Evolutionary conservation across 345 rosid species (phyloP), one percentile per base, ranked within the genome.

Genomic region (Stellera chamaejasme): DNA sequence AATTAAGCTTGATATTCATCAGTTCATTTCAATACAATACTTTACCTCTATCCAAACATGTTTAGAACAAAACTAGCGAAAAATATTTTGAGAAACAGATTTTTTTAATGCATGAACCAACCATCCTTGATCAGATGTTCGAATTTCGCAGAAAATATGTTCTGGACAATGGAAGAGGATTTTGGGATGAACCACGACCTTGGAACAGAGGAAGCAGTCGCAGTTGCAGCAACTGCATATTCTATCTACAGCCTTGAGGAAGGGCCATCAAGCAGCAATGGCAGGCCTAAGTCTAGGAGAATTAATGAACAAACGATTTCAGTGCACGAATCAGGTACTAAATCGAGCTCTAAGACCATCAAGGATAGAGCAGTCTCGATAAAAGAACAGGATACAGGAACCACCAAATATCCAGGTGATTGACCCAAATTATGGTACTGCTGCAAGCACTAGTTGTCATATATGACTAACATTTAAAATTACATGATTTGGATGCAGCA

Each of bases 141-240:
- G 43, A n/a, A 56, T 63, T 64, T 69, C 23, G 71, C 82, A 83
- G 84, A 72, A 12, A 77, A 65, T 26, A 77, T 61, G 78, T 52
- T 66, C 74, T 4, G 50, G 73, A 62, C 71, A 67, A 59, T 67
- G 56, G 73, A 66, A 52, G 61, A 5, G 50, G 12, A 46, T 43
- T 39, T 26, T 59, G 58, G 19, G 50, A 28, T 65, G 23, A 6
- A 27, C 58, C 9, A 48, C 23, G 1, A 19, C 23, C 23, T 19
- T 59, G 56, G 43, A 5, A 19, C 55, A 11, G 83, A 77, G 28
- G 52, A 60, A 23, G 81, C 60, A 11, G 46, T 62, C 9, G 80
- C 80, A 2, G 83, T 72, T 16, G 85, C 83, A 50, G 87, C 87
- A 13, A 74, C 85, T 10, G 73, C 83, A 19, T 69, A 58, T 43